Percentiles rank a stretch among this genome's conserved stretches.
These are phyloP conservation scores for Bruguiera gymnorhiza DNA, from an alignment of 345 rosid genomes.

Conservation along the genomic window DNA sequence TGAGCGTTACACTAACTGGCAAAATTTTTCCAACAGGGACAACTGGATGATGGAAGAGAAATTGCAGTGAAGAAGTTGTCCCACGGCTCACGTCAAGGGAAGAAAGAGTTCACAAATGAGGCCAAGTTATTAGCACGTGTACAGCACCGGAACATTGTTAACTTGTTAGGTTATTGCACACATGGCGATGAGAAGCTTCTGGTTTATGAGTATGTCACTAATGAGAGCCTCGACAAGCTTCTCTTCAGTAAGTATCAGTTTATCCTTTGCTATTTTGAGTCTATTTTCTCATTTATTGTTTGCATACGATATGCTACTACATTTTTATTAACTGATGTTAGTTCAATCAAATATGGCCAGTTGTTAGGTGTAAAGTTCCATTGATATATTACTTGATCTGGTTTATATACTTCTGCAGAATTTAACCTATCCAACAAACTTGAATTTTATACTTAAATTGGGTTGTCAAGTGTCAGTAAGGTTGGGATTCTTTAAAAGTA, in stretches of 20 bases:
- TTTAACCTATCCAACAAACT: neutral
- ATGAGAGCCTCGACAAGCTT: constrained; percentile 92
- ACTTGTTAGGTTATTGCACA: constrained; percentile 77
- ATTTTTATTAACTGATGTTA: neutral
- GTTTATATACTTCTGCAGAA: neutral
- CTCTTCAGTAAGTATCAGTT: constrained; percentile 72
- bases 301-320: neutral
- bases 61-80: constrained; percentile 95
- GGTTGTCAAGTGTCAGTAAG: neutral
- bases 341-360: neutral
- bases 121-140: constrained; percentile 85
- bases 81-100: constrained; percentile 73
- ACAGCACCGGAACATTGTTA: constrained; percentile 92
- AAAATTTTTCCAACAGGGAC: constrained; percentile 52
- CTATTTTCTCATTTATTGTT: neutral
- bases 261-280: neutral
- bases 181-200: constrained; percentile 82
- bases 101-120: constrained; percentile 79
- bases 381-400: neutral
- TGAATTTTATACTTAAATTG: neutral
- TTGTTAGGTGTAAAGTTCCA: neutral
- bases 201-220: constrained; percentile 75
- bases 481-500: neutral
- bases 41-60: constrained; percentile 81
- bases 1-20: neutral